Evolutionary conservation across 2,329 filamentous ascomycete species (phyloP).

Genomic region (Colletotrichum godetiae): DNA sequence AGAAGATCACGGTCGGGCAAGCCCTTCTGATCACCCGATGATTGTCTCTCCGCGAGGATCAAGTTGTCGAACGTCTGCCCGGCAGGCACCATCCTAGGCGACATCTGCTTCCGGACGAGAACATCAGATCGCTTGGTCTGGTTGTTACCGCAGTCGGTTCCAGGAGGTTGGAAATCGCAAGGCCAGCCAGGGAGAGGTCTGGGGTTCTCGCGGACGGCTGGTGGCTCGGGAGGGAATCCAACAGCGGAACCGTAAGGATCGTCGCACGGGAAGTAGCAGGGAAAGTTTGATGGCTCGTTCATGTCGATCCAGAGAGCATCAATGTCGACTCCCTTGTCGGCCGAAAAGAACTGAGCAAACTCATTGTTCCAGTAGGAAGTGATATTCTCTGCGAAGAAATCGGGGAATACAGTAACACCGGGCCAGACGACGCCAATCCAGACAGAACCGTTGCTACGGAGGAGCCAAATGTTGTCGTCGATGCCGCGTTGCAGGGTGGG

Average conservation of each 20-base stretch:
- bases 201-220: slow-evolving; percentile 71
- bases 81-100: neutral
- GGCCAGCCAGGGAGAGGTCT: slow-evolving; percentile 77
- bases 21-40: slow-evolving; percentile 60
- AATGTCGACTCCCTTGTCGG: slow-evolving; percentile 75
- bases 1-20: slow-evolving; percentile 73
- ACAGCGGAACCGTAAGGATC: slow-evolving; percentile 52
- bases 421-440: slow-evolving; percentile 81
- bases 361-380: slow-evolving; percentile 77
- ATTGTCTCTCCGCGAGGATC: slow-evolving; percentile 37
- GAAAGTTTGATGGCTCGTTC: slow-evolving; percentile 58
- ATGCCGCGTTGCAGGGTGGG: slow-evolving; percentile 54
- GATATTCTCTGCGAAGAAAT: slow-evolving; percentile 78
- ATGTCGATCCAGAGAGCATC: slow-evolving; percentile 84
- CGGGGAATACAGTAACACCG: slow-evolving; percentile 77
- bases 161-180: slow-evolving; percentile 33
- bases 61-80: slow-evolving; percentile 27
- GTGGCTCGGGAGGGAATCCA: slow-evolving; percentile 69
- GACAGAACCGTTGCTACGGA: slow-evolving; percentile 64
- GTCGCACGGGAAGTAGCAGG: slow-evolving; percentile 41
- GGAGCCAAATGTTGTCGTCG: slow-evolving; percentile 59
- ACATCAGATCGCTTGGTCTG: slow-evolving; percentile 30
- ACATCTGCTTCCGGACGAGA: neutral
- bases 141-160: slow-evolving; percentile 19
- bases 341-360: slow-evolving; percentile 73